These are phyloP conservation scores for Rubroboletus pulcherrimus DNA, from an alignment of 768 basidiomycete species.

Conservation along the genomic window DNA sequence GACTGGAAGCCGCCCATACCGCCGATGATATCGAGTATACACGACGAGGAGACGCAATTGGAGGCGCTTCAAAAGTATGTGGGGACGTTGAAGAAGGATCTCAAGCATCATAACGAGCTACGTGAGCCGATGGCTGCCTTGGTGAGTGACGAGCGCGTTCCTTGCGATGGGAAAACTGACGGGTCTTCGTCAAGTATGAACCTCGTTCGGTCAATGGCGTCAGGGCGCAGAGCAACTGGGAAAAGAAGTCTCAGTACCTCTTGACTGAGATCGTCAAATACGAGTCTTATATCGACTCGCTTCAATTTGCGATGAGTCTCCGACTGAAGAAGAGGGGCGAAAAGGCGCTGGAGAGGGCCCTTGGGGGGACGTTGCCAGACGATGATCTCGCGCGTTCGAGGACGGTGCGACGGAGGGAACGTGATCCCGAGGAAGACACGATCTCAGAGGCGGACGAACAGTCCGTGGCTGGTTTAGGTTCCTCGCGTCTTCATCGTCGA, in stretches of 20 bases:
- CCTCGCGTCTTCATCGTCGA: conserved; percentile 38
- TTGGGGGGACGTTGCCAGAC: conserved; percentile 35
- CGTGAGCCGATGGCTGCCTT: conserved; percentile 77
- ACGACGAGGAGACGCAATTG: conserved; percentile 91
- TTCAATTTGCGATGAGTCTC: conserved; percentile 77
- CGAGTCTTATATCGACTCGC: conserved; percentile 88
- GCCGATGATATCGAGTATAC: conserved; percentile 75
- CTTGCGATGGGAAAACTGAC: too few species aligned
- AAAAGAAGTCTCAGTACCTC: conserved; percentile 84
- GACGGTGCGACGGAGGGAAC: conserved; percentile 39
- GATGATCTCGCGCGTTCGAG: conserved; percentile 28
- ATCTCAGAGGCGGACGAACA: conserved; percentile 47
- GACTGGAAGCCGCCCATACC: conserved; percentile 95
- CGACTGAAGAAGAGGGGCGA: conserved; percentile 89
- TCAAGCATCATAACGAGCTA: conserved; percentile 79
- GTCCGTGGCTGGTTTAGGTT: conserved; percentile 22
- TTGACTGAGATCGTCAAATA: conserved; percentile 94
- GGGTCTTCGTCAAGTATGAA: conserved; percentile 48
- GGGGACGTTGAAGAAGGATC: conserved; percentile 65
- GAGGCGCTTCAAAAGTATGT: conserved; percentile 88
- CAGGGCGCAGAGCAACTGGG: conserved; percentile 89
- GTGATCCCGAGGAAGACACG: conserved; percentile 42
- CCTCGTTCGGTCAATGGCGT: conserved; percentile 66
- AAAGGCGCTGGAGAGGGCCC: conserved; percentile 65
- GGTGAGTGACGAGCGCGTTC: conserved; percentile 37